A percentile compares a stretch with the other conserved stretches of the same genome.
phyloP scores from a whole-genome alignment of 164 flowering plant species.

The Pachysandra terminalis region DNA sequence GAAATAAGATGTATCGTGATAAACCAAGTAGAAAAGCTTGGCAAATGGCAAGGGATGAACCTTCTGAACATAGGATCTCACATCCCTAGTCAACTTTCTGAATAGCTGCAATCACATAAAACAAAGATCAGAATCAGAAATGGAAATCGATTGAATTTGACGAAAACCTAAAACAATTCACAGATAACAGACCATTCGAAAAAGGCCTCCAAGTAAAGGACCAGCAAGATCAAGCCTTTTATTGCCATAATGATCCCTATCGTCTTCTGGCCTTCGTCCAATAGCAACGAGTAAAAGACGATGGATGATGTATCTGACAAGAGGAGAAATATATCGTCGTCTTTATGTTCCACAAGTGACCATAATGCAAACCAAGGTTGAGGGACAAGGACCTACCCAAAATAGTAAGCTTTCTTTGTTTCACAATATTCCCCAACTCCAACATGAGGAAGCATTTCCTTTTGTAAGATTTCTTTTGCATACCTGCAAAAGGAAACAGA shows the following conservation, averaged over 20 bases:
- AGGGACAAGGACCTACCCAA: conserved; percentile 52
- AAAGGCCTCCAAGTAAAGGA: conserved; percentile 91
- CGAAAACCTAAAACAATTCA: neutral
- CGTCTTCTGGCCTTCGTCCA: conserved; percentile 97
- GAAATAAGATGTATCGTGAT: neutral
- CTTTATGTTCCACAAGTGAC: neutral
- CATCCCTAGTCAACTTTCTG: conserved; percentile 97
- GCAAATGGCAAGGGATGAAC: conserved; percentile 23
- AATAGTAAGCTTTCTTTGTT: conserved; percentile 96
- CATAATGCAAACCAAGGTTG: neutral
- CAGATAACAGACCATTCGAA: conserved; percentile 68
- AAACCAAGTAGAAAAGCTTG: neutral
- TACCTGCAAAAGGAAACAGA: conserved; percentile 39
- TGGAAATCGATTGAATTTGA: neutral
- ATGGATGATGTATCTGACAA: conserved; percentile 79
- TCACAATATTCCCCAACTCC: conserved; percentile 94
- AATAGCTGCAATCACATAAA: conserved; percentile 59
- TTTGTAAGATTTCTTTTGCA: conserved; percentile 95
- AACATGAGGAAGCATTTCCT: conserved; percentile 99
- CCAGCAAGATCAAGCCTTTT: conserved; percentile 39
- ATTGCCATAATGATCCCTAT: conserved; percentile 97
- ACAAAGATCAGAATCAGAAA: conserved; percentile 9
- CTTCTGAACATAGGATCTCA: conserved; percentile 89
- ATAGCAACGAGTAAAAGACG: conserved; percentile 90
- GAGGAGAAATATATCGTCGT: neutral